Evolutionary conservation across 139 green algal species (phyloP).

Genomic region (Chlorella vulgaris): DNA sequence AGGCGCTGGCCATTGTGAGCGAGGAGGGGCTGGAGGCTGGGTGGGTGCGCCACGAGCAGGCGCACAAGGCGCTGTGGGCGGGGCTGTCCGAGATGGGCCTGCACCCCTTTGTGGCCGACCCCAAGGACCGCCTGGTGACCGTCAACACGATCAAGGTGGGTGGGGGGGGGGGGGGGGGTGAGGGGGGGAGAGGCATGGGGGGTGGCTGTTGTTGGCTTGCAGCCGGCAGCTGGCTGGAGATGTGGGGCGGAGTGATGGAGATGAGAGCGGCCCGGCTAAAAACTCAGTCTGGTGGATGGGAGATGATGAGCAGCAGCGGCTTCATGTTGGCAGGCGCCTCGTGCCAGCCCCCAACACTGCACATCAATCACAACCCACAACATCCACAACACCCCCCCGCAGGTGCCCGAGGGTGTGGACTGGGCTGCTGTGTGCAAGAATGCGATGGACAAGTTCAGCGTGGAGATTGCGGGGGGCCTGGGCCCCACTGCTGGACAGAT

Average conservation of each 20-base stretch:
- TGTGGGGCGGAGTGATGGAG: too few relatives aligned
- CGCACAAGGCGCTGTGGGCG: slow-evolving; percentile 78
- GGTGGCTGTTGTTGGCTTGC: too few relatives aligned
- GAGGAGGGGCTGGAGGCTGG: slow-evolving; percentile 73
- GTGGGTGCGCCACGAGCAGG: slow-evolving; percentile 69
- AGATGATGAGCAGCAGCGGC: too few relatives aligned
- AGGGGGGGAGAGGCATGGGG: not conserved
- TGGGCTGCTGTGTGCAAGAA: slow-evolving; percentile 76
- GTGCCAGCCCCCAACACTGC: too few relatives aligned
- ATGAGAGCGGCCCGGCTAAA: too few relatives aligned
- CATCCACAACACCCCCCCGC: too few relatives aligned
- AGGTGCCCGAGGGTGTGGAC: slow-evolving; percentile 87
- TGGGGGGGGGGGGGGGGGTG: too few relatives aligned
- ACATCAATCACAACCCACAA: too few relatives aligned
- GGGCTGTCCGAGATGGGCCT: slow-evolving; percentile 79
- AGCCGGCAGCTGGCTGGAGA: too few relatives aligned
- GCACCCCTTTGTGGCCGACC: slow-evolving; percentile 79
- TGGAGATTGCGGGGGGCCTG: slow-evolving; percentile 80
- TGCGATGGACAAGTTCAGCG: slow-evolving; percentile 81
- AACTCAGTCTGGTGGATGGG: too few relatives aligned
- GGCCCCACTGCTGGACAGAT: slow-evolving; percentile 82
- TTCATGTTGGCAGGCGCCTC: too few relatives aligned
- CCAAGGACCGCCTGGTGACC: slow-evolving; percentile 77
- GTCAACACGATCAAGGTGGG: slow-evolving; percentile 92
- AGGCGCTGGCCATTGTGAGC: slow-evolving; percentile 80